Base-by-base conservation (phyloP, 805 yeast species). In the Kazachstania psychrophila region DNA sequence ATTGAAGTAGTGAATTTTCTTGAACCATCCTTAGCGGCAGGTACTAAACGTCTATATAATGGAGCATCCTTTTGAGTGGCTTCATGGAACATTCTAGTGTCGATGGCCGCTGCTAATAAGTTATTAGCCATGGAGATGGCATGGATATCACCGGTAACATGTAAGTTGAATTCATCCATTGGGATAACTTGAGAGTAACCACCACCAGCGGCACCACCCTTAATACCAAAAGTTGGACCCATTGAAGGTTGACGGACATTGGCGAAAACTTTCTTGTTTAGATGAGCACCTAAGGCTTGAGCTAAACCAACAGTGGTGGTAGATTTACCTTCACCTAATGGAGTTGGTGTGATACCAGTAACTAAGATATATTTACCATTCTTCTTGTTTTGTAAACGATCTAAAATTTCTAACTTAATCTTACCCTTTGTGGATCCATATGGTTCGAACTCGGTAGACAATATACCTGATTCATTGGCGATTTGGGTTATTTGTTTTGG, bases 171-270 rank as follows among this genome's bases (percentile, higher is more conserved):
- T 65, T 89, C 96, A 62, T 89, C 98, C 96, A 89, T 89, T 36
- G 97, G 97, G 51, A 89, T 88, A 31, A 89, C 97, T 65, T 89
- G 97, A 2, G 97, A 74, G 62, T 87, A 89, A 33, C 97, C 97
- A 58, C 97, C 98, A 51, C 98, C 98, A 14, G 97, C 97, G 40
- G 98, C 98, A 62, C 97, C 97, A 55, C 98, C 98, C 66, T 89
- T 89, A 52, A 89, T 87, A 61, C 98, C 98, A 53, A 89, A 89
- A 14, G 97, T 89, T 35, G 98, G 98, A 27, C 97, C 97, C 96
- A 89, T 86, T 8, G 94, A 82, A 20, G 97, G 97, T 61, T 89
- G 98, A 61, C 98, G 82, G 35, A 89, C 95, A 53, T 85, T 87
- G 37, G 97, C 98, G 60, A 88, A 77, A 26, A 94, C 78, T 40